Evolutionary conservation across 2,329 filamentous ascomycete genomes (phyloP).

Genomic region (Hypocrella siamensis): DNA sequence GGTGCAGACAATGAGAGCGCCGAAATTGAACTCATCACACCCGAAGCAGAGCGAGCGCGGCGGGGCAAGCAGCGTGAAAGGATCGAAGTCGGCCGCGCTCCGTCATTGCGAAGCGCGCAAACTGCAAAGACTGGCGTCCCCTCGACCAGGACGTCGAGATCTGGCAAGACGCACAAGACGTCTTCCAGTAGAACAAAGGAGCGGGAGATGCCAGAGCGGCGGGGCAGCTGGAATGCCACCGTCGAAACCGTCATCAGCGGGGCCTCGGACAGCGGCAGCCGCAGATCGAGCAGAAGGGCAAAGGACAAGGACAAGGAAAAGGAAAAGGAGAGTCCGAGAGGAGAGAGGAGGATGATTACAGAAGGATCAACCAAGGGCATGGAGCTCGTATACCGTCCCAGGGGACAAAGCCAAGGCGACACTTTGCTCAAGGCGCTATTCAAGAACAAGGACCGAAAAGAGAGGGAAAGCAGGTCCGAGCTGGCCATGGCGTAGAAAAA

Average conservation of each 20-base stretch:
- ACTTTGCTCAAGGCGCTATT: constrained; percentile 45
- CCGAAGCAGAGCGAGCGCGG: constrained; percentile 34
- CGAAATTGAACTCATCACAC: constrained; percentile 42
- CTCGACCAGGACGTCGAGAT: constrained; percentile 10
- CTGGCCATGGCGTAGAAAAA: constrained; percentile 12
- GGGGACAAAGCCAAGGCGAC: constrained; percentile 26
- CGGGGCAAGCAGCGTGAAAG: constrained; percentile 14
- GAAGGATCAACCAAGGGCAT: constrained; percentile 13
- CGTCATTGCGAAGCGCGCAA: constrained; percentile 17
- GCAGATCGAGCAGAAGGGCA: constrained; percentile 9
- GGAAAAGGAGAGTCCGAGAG: constrained; percentile 9
- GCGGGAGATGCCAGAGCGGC: constrained; percentile 3
- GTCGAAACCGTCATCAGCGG: constrained; percentile 7
- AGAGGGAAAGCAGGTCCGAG: constrained; percentile 18
- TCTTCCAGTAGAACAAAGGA: constrained; percentile 7
- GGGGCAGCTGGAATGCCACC: constrained; percentile 5
- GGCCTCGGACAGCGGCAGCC: constrained; percentile 22
- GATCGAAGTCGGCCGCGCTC: constrained; percentile 24
- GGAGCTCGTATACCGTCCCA: constrained; percentile 27
- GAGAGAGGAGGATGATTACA: constrained; percentile 21
- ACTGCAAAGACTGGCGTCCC: constrained; percentile 13
- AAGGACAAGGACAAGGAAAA: constrained; percentile 5
- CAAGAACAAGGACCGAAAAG: constrained; percentile 37
- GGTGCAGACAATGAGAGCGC: constrained; percentile 27
- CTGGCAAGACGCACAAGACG: constrained; percentile 9